phyloP scores from a whole-genome alignment of 805 yeast genomes.

The Torulaspora maleeae region DNA sequence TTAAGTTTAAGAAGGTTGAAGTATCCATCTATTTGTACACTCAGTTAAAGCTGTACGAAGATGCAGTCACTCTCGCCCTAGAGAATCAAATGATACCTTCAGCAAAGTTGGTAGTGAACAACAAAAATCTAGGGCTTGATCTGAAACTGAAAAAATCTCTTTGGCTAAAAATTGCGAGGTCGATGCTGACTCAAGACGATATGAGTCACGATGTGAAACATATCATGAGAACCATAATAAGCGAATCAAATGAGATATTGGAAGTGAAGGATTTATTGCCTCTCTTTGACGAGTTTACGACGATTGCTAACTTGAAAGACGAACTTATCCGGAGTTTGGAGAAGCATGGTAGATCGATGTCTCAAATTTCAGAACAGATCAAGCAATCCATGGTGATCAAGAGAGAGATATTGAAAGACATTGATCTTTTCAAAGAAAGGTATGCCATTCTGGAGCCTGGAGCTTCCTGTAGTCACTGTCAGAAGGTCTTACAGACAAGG shows the following conservation, averaged over 20 bases:
- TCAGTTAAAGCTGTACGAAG: constrained; percentile 63
- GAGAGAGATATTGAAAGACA: constrained; percentile 55
- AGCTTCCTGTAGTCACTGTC: constrained; percentile 72
- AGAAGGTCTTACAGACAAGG: constrained; percentile 61
- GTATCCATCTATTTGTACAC: constrained; percentile 75
- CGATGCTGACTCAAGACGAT: constrained; percentile 28
- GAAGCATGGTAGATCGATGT: constrained; percentile 61
- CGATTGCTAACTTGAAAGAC: constrained; percentile 76
- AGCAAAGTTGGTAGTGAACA: constrained; percentile 25
- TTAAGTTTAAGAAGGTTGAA: constrained; percentile 51
- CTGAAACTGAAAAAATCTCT: constrained; percentile 56
- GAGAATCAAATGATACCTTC: constrained; percentile 42
- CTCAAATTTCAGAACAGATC: constrained; percentile 67
- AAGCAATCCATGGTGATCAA: constrained; percentile 60
- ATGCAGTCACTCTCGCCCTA: constrained; percentile 74
- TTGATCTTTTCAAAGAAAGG: constrained; percentile 47
- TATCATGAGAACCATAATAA: constrained; percentile 35
- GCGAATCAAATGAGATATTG: constrained; percentile 46
- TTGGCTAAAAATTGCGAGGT: constrained; percentile 59
- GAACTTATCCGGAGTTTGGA: constrained; percentile 80
- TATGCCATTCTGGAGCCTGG: constrained; percentile 75
- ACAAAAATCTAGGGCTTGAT: constrained; percentile 35
- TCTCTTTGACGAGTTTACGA: constrained; percentile 74
- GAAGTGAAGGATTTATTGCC: constrained; percentile 80
- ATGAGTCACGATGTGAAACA: constrained; percentile 30